Evolutionary conservation across 257 asterid species (phyloP).

Genomic region (Salvia miltiorrhiza): DNA sequence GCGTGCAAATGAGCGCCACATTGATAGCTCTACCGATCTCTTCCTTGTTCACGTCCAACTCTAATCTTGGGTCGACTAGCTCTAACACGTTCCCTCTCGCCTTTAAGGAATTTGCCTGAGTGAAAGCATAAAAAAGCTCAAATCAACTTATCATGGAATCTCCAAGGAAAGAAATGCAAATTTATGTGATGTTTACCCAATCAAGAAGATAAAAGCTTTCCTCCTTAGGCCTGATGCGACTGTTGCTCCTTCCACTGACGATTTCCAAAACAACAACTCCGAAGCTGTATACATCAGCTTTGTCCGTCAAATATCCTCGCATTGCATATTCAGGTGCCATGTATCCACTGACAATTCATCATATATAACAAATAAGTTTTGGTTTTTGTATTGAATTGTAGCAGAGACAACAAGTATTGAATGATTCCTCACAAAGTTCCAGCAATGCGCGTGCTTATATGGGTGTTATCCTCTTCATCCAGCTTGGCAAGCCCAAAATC

Average conservation of each 20-base stretch:
- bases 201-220: conserved; percentile 45
- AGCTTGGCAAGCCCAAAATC: conserved; percentile 65
- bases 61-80: conserved; percentile 54
- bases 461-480: conserved; percentile 56
- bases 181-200: too few species aligned
- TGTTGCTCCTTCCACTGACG: conserved; percentile 44
- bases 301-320: conserved; percentile 58
- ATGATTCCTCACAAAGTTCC: conserved; percentile 49
- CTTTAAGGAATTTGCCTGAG: conserved; percentile 49
- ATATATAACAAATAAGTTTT: not conserved
- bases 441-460: conserved; percentile 58
- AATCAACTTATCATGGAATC: not conserved
- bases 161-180: too few species aligned
- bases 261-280: conserved; percentile 51
- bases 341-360: conserved; percentile 34
- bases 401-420: not conserved
- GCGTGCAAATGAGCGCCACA: conserved; percentile 54
- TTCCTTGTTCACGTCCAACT: conserved; percentile 31
- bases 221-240: conserved; percentile 30
- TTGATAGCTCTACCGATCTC: conserved; percentile 37
- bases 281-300: conserved; percentile 62
- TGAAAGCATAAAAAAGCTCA: too few species aligned
- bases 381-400: not conserved
- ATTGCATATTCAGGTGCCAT: conserved; percentile 66
- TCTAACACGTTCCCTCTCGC: conserved; percentile 40